Base-by-base conservation (phyloP, 148 eudicot species). In the Silene conica region DNA sequence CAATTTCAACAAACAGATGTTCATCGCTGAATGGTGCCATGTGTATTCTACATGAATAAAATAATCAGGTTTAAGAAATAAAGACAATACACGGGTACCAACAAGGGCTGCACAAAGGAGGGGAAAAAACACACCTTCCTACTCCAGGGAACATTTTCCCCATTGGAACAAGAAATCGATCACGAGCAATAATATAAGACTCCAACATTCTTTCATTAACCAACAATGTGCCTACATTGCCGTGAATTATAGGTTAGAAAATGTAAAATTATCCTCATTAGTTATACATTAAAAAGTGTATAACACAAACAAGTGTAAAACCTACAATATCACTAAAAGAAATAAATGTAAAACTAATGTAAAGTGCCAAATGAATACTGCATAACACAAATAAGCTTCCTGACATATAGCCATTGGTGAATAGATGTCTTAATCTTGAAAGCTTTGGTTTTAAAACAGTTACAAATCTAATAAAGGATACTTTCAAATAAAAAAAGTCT, bases 1-100 rank as follows among this genome's bases (percentile, higher is more conserved):
- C 99, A 80, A 95, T 89, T 86, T 95, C 97, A 59, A 89, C 83
- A 55, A 78, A 92, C 43, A 95, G 80, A 78, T 86, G 90, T 74
- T 92, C 99, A 85, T 95, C 99, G 71, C 92, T 86, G 84, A 95
- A 95, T 80, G 97, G 99, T 21, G 99, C 97, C 97, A 95, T 89
- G 72, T 95, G 99, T 84, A 95, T 95, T 82, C 99, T 95, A 77
- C 86, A 88, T 41, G 31, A 80, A 78, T 55, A 60, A 68, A 81
- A 19, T 21, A 59, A 52, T n/a, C 28, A 63, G 13, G 69, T 76
- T 58, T 79, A 73, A 69, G 73, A 23, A 54, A 52, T 22, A 59
- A 38, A 63, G 34, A 69, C 23, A 8, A 59, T 28, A 54, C 62
- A 67, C 38, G 3, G 9, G 43, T 5, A 38, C 43, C 43, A 5